phyloP scores from a whole-genome alignment of 441 rosid species.

The Erodium chrysanthum region DNA sequence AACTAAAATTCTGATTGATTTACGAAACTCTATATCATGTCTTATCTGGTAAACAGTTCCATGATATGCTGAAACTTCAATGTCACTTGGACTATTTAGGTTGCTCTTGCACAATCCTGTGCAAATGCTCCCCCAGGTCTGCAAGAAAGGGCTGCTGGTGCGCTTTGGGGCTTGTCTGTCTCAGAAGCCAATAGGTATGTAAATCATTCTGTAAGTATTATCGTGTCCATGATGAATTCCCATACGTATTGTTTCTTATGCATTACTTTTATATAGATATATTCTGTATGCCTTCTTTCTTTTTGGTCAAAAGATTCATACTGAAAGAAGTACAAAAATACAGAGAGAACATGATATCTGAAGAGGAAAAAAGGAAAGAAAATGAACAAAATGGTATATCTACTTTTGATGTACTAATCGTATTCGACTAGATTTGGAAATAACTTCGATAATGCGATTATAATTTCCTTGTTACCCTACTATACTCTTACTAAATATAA shows the following conservation, averaged over 20 bases:
- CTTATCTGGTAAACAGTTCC: conserved; percentile 10
- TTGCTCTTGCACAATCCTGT: conserved; percentile 80
- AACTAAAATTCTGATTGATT: background rate
- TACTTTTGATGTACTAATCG: too few relatives aligned
- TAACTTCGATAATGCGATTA: too few relatives aligned
- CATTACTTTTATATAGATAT: background rate
- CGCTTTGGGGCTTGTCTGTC: conserved; percentile 95
- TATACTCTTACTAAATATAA: too few relatives aligned
- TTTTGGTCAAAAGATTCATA: too few relatives aligned
- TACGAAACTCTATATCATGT: background rate
- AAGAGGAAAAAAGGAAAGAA: too few relatives aligned
- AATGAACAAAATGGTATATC: too few relatives aligned
- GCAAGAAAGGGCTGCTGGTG: conserved; percentile 98
- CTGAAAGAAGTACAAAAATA: too few relatives aligned
- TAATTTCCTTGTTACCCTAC: too few relatives aligned
- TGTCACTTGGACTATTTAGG: conserved; percentile 35
- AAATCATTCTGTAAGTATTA: background rate
- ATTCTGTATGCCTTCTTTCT: background rate
- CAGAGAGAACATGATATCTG: too few relatives aligned
- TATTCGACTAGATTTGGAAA: too few relatives aligned
- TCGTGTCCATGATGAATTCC: background rate
- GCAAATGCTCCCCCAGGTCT: conserved; percentile 86
- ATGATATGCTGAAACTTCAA: conserved; percentile 14
- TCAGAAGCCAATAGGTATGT: conserved; percentile 84
- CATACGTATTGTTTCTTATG: background rate